phyloP scores from a whole-genome alignment of 1,139 yeast species.

The Wickerhamomyces sp. region DNA sequence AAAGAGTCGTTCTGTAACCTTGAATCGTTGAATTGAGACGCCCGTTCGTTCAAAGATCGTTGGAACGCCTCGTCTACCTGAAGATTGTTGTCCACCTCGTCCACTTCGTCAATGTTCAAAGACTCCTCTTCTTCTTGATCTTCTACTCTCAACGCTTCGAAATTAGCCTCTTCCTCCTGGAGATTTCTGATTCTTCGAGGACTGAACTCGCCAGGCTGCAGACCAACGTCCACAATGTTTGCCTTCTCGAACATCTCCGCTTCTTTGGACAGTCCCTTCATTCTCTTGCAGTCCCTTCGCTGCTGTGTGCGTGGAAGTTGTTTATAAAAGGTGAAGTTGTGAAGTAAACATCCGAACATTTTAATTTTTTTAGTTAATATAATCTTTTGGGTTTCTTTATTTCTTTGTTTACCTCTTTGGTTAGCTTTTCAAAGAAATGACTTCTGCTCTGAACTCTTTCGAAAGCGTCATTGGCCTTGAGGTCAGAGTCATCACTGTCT shows the following conservation, averaged over 20 bases:
- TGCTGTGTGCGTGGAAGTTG: no score
- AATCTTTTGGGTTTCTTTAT: no score
- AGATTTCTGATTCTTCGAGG: conserved; percentile 6
- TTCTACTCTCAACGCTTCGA: background rate
- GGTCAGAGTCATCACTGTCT: conserved; percentile 55
- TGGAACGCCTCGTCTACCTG: conserved; percentile 32
- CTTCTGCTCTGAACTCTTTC: conserved; percentile 12
- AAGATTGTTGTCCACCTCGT: conserved; percentile 28
- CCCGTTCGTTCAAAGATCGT: conserved; percentile 29
- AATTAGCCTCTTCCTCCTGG: background rate
- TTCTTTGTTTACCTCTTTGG: no score
- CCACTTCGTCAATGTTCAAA: conserved; percentile 19
- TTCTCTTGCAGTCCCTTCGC: no score
- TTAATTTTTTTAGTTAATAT: no score
- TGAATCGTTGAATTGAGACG: conserved; percentile 22
- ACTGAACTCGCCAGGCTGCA: conserved; percentile 20
- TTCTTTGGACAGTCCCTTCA: conserved; percentile 18
- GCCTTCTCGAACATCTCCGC: conserved; percentile 27
- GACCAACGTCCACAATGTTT: conserved; percentile 27
- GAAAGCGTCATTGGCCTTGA: conserved; percentile 20
- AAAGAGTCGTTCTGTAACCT: conserved; percentile 15
- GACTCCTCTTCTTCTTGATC: conserved; percentile 9
- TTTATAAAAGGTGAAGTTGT: no score
- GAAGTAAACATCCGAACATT: no score
- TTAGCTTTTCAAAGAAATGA: background rate